A percentile compares a stretch with the other conserved stretches of the same genome.
These are phyloP conservation scores for Kwoniella newhampshirensis DNA, from an alignment of 768 basidiomycete species.

Conservation along the genomic window DNA sequence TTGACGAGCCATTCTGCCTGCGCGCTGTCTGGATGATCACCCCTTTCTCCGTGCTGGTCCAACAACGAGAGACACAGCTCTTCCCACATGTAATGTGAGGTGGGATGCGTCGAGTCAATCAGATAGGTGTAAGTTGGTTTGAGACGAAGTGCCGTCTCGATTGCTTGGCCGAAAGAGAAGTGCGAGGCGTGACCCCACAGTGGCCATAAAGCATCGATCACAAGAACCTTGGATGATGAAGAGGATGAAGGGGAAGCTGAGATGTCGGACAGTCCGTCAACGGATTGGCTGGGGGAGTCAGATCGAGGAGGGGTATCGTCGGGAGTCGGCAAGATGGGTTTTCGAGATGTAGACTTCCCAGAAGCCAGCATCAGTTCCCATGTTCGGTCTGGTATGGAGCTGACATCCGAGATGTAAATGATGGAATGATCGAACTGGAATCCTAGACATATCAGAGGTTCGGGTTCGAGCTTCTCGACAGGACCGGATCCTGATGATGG, in stretches of 20 bases:
- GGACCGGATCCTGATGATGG: slow-evolving; percentile 7
- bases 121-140: slow-evolving; percentile 67
- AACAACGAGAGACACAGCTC: slow-evolving; percentile 61
- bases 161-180: slow-evolving; percentile 68
- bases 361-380: slow-evolving; percentile 55
- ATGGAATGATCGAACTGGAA: slow-evolving; percentile 61
- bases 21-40: slow-evolving; percentile 46
- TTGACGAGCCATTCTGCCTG: slow-evolving; percentile 55
- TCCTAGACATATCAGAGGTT: slow-evolving; percentile 51
- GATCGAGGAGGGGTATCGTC: not conserved
- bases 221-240: slow-evolving; percentile 63
- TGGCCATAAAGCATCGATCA: slow-evolving; percentile 72
- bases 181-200: slow-evolving; percentile 71
- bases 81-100: slow-evolving; percentile 73
- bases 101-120: slow-evolving; percentile 73
- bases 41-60: slow-evolving; percentile 48
- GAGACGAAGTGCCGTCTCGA: slow-evolving; percentile 62
- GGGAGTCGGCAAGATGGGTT: slow-evolving; percentile 18
- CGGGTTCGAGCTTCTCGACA: slow-evolving; percentile 25
- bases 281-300: slow-evolving; percentile 20
- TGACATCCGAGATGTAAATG: slow-evolving; percentile 80
- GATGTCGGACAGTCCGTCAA: not conserved
- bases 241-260: slow-evolving; percentile 13
- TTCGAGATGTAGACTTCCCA: not conserved
- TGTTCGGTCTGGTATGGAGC: slow-evolving; percentile 70